Evolutionary conservation across 169 alveolate species (phyloP), one percentile per base, ranked within the genome.

Genomic region (Plasmodium cynomolgi): DNA sequence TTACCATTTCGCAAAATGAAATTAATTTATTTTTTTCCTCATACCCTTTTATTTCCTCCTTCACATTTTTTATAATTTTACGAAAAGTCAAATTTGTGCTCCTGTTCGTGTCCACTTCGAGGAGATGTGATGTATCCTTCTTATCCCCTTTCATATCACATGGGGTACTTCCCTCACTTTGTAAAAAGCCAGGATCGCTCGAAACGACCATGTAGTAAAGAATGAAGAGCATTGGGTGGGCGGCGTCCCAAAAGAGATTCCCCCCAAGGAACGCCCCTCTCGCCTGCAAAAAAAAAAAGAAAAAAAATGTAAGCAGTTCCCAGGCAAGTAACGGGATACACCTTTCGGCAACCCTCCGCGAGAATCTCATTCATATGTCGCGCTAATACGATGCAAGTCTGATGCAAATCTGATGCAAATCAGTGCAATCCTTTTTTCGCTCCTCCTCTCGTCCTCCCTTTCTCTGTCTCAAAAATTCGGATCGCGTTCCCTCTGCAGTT

Each of bases 121-220:
- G n/a, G 23, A n/a, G 54, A 44, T 81, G 41, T 37, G 23, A 26
- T 20, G 41, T 62, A 3, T 79, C n/a, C 56, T 44, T 44, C 2
- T 11, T n/a, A 33, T 26, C 71, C n/a, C 23, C 74, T 23, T 3
- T 15, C 8, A 39, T 17, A 11, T 44, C 20, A 4, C 31, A 3
- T 31, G 31, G 29, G 17, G 26, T n/a, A 23, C 1, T 71, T 72
- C 75, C 29, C 17, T 71, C 11, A 33, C 44, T 41, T 11, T 88
- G 81, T 34, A 88, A 79, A 73, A 56, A 88, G 8, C 94, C 94
- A 6, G 94, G 94, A 31, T 88, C 72, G 17, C 90, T 88, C 20
- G 94, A 79, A 56, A 88, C 68, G 58, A 77, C 94, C 68, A 79
- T 54, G 82, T 79, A 88, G 54, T 88, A 88, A 34, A 62, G 41